Base-by-base conservation (phyloP, 345 rosid genomes). In the Lumnitzera racemosa region DNA sequence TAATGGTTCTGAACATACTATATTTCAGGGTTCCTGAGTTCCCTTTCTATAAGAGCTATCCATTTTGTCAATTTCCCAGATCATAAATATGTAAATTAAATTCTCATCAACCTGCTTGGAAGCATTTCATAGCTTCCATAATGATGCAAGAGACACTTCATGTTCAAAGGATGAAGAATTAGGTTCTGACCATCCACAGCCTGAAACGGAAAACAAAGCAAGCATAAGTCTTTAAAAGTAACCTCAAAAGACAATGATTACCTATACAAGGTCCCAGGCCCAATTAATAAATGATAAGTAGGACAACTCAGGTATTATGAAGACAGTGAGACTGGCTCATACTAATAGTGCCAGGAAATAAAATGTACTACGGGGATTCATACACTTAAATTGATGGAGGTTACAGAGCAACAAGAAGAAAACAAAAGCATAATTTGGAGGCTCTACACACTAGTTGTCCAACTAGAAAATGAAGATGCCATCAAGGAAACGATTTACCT, bases 111-210 rank as follows among this genome's bases (percentile, higher is more conserved):
- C 95, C 88, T 80, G 73, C 77, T 63, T 2, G 97, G 99, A 67
- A 88, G 82, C 64, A 68, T 67, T 70, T 78, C 91, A 71, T 80
- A 76, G 83, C 83, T 83, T 57, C 99, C 97, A 71, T 86, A 90
- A 72, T 90, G 87, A 65, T 85, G 89, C 61, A 89, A 72, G 67
- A 92, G 96, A 69, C 96, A 82, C 68, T 88, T 90, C 95, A 94
- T 69, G 64, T 88, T 90, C 66, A 87, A 70, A 11, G 91, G 75
- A 55, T 90, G 97, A 71, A 94, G 86, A 78, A 94, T 84, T 70
- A 90, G 70, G 69, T 81, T 86, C 78, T 94, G 97, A 61, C 99
- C 99, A 68, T 94, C 99, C 71, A 74, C 78, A 54, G 81, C 95
- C 99, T 94, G 82, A 63, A 76, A 80, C 36, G 72, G 56, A 72